Evolutionary conservation across 2,329 filamentous ascomycete genomes (phyloP).

Genomic region (Monosporascus cannonballus): DNA sequence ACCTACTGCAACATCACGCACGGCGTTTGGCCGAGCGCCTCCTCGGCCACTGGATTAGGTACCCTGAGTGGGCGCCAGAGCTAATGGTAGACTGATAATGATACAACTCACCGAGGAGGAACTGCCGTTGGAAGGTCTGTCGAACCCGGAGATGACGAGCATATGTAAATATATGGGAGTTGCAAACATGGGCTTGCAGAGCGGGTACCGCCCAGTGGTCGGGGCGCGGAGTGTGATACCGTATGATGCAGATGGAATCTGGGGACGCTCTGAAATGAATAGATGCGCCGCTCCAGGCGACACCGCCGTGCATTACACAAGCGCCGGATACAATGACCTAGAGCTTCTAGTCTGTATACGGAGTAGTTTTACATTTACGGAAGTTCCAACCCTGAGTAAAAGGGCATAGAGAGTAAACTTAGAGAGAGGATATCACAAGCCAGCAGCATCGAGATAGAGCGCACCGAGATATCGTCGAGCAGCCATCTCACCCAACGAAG

Average conservation of each 20-base stretch:
- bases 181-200: not conserved
- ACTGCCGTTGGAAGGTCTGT: not conserved
- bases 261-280: not conserved
- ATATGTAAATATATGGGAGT: not conserved
- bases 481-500: too few relatives aligned
- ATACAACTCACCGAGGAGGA: too few relatives aligned
- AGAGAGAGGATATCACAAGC: too few relatives aligned
- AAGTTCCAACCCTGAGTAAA: too few relatives aligned
- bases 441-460: too few relatives aligned
- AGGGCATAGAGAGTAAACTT: too few relatives aligned
- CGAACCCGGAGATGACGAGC: not conserved
- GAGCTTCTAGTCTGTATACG: too few relatives aligned
- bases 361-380: too few relatives aligned
- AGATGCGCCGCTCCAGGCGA: not conserved
- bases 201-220: not conserved
- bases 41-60: not conserved
- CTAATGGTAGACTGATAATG: too few relatives aligned
- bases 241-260: not conserved
- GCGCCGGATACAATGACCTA: too few relatives aligned
- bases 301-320: too few relatives aligned
- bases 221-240: not conserved
- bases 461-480: too few relatives aligned
- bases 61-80: not conserved
- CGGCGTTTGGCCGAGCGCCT: conserved; percentile 10
- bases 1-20: not conserved